Percentiles rank a stretch among this genome's conserved stretches.
Conservation (phyloP, 371 early-diverging fungal species). For the Thermomucor indicae-seudaticae region DNA sequence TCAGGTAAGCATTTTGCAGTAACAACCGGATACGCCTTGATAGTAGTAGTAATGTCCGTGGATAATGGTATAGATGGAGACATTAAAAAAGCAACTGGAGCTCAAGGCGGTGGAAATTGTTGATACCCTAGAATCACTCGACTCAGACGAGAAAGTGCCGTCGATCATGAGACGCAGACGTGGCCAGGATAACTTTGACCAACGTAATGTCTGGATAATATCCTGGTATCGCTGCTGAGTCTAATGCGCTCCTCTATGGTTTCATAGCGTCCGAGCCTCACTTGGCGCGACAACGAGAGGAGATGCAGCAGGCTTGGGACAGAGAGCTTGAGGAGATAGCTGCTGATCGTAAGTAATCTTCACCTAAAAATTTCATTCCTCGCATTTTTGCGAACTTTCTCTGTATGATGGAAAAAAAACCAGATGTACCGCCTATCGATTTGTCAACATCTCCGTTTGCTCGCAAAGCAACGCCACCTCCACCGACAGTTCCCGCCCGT, state of each 20-base stretch:
- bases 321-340: slow-evolving; percentile 32
- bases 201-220: too few relatives aligned
- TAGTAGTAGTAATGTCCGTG: too few relatives aligned
- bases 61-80: slow-evolving; percentile 40
- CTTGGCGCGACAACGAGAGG: slow-evolving; percentile 29
- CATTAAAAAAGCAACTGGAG: slow-evolving; percentile 54
- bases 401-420: too few relatives aligned
- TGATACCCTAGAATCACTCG: slow-evolving; percentile 30
- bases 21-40: too few relatives aligned
- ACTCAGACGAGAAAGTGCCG: slow-evolving; percentile 32
- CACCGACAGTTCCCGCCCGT: slow-evolving; percentile 39
- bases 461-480: slow-evolving; percentile 30
- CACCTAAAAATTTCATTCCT: neutral
- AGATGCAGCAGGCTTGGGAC: slow-evolving; percentile 38
- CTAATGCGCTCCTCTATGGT: neutral
- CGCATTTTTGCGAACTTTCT: neutral
- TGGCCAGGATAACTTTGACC: slow-evolving; percentile 39
- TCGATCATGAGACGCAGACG: slow-evolving; percentile 30
- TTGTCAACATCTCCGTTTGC: slow-evolving; percentile 7
- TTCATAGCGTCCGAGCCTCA: slow-evolving; percentile 28
- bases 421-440: neutral
- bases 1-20: slow-evolving; percentile 32
- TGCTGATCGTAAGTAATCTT: slow-evolving; percentile 22
- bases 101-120: slow-evolving; percentile 48
- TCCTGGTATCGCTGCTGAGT: neutral